Evolutionary conservation across 768 basidiomycete genomes (phyloP).

Genomic region (Lyophyllum semitale): DNA sequence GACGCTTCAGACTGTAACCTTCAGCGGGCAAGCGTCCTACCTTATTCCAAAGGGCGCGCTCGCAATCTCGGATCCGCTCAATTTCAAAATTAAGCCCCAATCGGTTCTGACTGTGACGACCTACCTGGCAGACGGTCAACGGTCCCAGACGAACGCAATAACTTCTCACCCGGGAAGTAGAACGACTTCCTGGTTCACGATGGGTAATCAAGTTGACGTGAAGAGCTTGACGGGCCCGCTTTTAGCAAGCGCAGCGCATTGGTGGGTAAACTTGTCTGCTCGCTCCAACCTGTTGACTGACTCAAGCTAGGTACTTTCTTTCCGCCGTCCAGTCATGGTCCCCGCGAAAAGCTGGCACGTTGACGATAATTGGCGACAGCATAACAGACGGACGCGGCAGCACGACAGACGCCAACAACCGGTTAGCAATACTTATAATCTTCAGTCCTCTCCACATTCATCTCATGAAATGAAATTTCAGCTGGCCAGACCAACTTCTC

Average conservation of each 20-base stretch:
- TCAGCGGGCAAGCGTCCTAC: conserved; percentile 42
- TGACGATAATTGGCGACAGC: conserved; percentile 52
- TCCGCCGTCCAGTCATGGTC: conserved; percentile 45
- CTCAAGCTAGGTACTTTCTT: conserved; percentile 37
- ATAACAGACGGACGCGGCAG: conserved; percentile 55
- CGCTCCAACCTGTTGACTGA: not conserved
- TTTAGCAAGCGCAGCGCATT: conserved; percentile 33
- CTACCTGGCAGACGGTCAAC: conserved; percentile 39
- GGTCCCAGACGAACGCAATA: conserved; percentile 36
- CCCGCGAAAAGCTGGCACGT: conserved; percentile 25
- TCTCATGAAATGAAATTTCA: conserved; percentile 7
- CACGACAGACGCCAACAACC: conserved; percentile 44
- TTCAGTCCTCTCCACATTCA: not conserved
- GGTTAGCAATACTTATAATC: conserved; percentile 34
- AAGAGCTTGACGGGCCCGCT: conserved; percentile 18
- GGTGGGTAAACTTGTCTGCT: conserved; percentile 22
- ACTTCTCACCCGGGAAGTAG: conserved; percentile 52
- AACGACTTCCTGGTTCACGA: conserved; percentile 44
- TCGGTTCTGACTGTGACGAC: conserved; percentile 42
- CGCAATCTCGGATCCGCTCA: conserved; percentile 46
- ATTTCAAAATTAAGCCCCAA: conserved; percentile 38
- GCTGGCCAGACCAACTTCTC: conserved; percentile 52
- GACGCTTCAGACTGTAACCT: conserved; percentile 40
- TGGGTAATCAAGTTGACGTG: conserved; percentile 37
- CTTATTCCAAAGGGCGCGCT: conserved; percentile 45